phyloP scores from a whole-genome alignment of 805 yeast species.

The Crinitomyces ghanaensis region DNA sequence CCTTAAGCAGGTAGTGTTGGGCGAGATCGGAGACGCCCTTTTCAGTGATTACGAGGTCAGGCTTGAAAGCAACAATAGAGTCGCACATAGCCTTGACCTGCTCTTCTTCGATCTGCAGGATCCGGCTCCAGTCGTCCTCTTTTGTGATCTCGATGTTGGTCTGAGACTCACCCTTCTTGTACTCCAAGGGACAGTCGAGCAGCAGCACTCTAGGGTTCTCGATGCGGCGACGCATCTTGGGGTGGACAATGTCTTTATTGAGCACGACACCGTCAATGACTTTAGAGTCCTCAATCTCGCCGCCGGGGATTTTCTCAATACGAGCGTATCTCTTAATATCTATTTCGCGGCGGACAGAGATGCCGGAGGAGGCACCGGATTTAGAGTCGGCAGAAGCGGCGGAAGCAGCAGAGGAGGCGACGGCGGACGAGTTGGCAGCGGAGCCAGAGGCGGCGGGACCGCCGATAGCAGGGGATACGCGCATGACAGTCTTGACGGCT shows the following conservation, averaged over 20 bases:
- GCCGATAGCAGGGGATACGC: conserved; percentile 29
- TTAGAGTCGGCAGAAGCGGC: no score
- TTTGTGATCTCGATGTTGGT: conserved; percentile 94
- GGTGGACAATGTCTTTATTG: conserved; percentile 97
- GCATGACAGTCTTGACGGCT: conserved; percentile 74
- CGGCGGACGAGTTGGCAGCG: no score
- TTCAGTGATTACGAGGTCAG: conserved; percentile 92
- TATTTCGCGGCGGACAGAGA: conserved; percentile 62
- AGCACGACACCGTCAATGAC: conserved; percentile 87
- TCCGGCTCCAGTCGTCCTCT: conserved; percentile 93
- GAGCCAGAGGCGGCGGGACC: no score
- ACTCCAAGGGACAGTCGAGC: conserved; percentile 93
- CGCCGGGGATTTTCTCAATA: conserved; percentile 95
- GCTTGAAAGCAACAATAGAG: conserved; percentile 70
- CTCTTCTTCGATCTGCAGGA: conserved; percentile 94
- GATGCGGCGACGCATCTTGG: conserved; percentile 86
- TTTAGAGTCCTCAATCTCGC: conserved; percentile 80
- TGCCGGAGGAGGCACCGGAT: no score
- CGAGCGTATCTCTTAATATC: conserved; percentile 89
- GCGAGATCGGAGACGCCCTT: conserved; percentile 98
- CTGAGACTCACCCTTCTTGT: conserved; percentile 98
- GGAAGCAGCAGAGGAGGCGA: no score
- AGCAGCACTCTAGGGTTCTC: conserved; percentile 82
- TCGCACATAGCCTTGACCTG: conserved; percentile 85
- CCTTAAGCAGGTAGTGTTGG: conserved; percentile 88